A percentile compares a stretch with the other conserved stretches of the same genome.
These are phyloP conservation scores for Amanita pallidorosea DNA, from an alignment of 768 basidiomycete species.

Conservation along the genomic window DNA sequence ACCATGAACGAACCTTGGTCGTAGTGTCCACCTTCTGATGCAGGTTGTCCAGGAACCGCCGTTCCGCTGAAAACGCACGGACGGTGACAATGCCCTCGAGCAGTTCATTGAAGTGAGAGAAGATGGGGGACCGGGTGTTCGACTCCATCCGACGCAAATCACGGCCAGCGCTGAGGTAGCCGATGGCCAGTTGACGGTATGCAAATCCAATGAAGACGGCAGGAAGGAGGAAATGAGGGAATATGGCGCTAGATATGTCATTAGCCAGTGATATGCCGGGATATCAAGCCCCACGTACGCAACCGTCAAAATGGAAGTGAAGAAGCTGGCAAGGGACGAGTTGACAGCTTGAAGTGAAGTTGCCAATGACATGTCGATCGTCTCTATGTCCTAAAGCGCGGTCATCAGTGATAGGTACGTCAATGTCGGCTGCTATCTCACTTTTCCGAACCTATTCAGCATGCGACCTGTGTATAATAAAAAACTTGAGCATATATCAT, in stretches of 20 bases:
- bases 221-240: slow-evolving; percentile 78
- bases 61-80: slow-evolving; percentile 80
- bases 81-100: slow-evolving; percentile 90
- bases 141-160: slow-evolving; percentile 88
- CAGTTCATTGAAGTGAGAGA: slow-evolving; percentile 73
- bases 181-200: slow-evolving; percentile 60
- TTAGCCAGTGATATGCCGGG: slow-evolving; percentile 1
- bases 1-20: slow-evolving; percentile 41
- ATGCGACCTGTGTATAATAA: slow-evolving; percentile 31
- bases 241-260: slow-evolving; percentile 40
- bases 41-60: slow-evolving; percentile 63
- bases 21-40: slow-evolving; percentile 68
- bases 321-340: slow-evolving; percentile 64
- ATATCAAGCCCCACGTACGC: slow-evolving; percentile 32
- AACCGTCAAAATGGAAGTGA: slow-evolving; percentile 64
- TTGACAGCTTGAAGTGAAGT: slow-evolving; percentile 67
- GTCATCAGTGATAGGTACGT: slow-evolving; percentile 1
- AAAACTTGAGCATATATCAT: neutral
- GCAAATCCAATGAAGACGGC: slow-evolving; percentile 62
- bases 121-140: slow-evolving; percentile 76
- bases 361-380: slow-evolving; percentile 67
- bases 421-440: slow-evolving; percentile 11
- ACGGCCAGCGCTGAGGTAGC: slow-evolving; percentile 71
- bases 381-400: slow-evolving; percentile 59
- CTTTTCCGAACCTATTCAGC: slow-evolving; percentile 78